Evolutionary conservation across 768 basidiomycete genomes (phyloP), one percentile per base, ranked within the genome.

Genomic region (Vararia minispora): DNA sequence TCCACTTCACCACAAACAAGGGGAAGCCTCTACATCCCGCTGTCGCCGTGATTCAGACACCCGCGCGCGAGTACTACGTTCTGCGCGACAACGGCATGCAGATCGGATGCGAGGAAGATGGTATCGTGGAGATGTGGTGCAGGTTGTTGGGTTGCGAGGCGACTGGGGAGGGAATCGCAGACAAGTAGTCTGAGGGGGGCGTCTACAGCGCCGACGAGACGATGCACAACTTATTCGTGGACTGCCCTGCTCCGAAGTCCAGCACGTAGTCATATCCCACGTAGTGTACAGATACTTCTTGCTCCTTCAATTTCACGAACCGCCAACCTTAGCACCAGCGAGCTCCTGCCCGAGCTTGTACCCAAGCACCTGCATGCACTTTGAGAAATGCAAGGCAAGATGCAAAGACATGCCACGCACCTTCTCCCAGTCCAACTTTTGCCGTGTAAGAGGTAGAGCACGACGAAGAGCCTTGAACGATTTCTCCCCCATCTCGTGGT

Each of bases 361-460:
- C 24, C 71, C 69, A 36, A 61, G 55, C n/a, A 71, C 68, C 68
- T 70, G 35, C 29, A 9, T n/a, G n/a, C n/a, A n/a, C n/a, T 18
- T 22, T 25, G 11, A 16, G 27, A 44, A 23, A 41, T 16, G 18
- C 5, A 25, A 28, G 2, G 7, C 13, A 33, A 12, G 24, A 24
- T 28, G 9, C 13, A 9, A 5, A 14, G 9, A 45, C 21, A 16
- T 17, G n/a, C 32, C 14, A 43, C 48, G 37, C 21, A 85, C 88
- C 69, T 80, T 88, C 45, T 94, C 90, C 94, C 95, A 99, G 43
- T 98, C 91, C 26, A 98, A 58, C 59, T 97, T 97, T 55, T 88
- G 85, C 49, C 88, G 71, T 10, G 91, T 97, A 53, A 97, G 65
- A 0, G 94, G 95, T 41, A 99, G 60, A 1, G 91, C 90, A 26